phyloP scores from a whole-genome alignment of 1,139 yeast species.

The Blastobotrys proliferans region DNA sequence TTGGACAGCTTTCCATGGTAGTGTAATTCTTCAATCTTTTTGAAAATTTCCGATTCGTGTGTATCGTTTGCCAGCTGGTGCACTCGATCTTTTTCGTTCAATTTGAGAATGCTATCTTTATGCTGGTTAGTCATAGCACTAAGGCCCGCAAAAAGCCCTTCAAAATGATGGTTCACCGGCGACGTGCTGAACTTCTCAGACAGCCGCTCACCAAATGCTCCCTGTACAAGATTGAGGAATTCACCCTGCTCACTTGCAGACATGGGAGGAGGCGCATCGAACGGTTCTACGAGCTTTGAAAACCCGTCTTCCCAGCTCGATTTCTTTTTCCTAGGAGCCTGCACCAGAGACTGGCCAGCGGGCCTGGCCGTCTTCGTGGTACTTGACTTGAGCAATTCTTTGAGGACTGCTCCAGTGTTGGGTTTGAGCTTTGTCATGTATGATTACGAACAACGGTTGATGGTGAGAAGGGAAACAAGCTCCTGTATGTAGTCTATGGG shows the following conservation, averaged over 20 bases:
- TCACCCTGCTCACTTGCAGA: conserved; percentile 23
- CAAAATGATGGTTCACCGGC: conserved; percentile 27
- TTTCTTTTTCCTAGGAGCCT: not conserved
- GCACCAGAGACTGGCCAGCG: no score
- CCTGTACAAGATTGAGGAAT: conserved; percentile 20
- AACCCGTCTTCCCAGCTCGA: conserved; percentile 1
- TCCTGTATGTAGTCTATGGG: no score
- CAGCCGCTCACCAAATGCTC: conserved; percentile 20
- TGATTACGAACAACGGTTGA: no score
- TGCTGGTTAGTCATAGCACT: conserved; percentile 16
- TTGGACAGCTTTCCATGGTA: conserved; percentile 25
- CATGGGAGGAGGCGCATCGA: conserved; percentile 24
- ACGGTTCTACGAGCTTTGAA: conserved; percentile 21
- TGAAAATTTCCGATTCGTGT: conserved; percentile 17
- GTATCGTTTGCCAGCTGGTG: conserved; percentile 13
- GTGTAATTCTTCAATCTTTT: conserved; percentile 23
- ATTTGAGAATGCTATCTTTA: not conserved
- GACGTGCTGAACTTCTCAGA: conserved; percentile 17
- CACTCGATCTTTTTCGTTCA: not conserved
- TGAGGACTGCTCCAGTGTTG: not conserved
- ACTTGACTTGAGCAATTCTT: not conserved
- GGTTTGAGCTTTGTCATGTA: conserved; percentile 4
- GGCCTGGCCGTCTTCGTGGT: not conserved
- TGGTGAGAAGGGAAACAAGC: not conserved
- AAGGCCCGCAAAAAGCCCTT: conserved; percentile 29